Evolutionary conservation across 495 filamentous ascomycete genomes (phyloP).

Genomic region (Podospora didyma): DNA sequence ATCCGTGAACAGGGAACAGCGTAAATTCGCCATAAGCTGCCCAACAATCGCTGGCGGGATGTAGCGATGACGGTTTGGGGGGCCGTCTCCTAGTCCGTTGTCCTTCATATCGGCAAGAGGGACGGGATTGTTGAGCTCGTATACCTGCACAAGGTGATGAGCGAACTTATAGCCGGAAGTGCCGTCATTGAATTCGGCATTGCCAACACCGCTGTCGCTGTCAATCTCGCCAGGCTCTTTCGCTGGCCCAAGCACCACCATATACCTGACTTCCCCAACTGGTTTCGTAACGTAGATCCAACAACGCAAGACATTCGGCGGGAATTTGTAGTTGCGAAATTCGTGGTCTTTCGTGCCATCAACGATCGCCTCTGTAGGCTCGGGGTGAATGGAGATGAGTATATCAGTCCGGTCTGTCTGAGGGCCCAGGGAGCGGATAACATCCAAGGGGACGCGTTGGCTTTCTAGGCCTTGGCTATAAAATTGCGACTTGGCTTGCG

Average conservation of each 20-base stretch:
- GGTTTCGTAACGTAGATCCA: slow-evolving; percentile 46
- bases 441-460: slow-evolving; percentile 44
- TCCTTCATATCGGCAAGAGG: slow-evolving; percentile 36
- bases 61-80: slow-evolving; percentile 37
- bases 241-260: slow-evolving; percentile 40
- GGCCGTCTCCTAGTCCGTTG: slow-evolving; percentile 35
- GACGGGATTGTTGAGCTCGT: slow-evolving; percentile 49
- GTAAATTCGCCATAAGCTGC: slow-evolving; percentile 42
- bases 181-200: slow-evolving; percentile 46
- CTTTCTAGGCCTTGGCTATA: slow-evolving; percentile 45
- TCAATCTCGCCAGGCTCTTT: slow-evolving; percentile 39
- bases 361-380: slow-evolving; percentile 36
- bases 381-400: slow-evolving; percentile 38
- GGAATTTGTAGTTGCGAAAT: slow-evolving; percentile 41
- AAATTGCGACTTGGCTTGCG: slow-evolving; percentile 23
- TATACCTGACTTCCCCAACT: slow-evolving; percentile 40
- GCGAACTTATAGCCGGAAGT: slow-evolving; percentile 29
- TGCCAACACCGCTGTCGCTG: slow-evolving; percentile 36
- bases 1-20: slow-evolving; percentile 36
- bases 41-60: slow-evolving; percentile 45
- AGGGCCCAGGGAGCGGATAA: slow-evolving; percentile 39
- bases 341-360: slow-evolving; percentile 39
- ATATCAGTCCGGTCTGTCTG: slow-evolving; percentile 45
- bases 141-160: slow-evolving; percentile 47
- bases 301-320: slow-evolving; percentile 35